These are phyloP conservation scores for Diddensiella transvaalensis DNA, from an alignment of 805 yeast species.

Conservation along the genomic window DNA sequence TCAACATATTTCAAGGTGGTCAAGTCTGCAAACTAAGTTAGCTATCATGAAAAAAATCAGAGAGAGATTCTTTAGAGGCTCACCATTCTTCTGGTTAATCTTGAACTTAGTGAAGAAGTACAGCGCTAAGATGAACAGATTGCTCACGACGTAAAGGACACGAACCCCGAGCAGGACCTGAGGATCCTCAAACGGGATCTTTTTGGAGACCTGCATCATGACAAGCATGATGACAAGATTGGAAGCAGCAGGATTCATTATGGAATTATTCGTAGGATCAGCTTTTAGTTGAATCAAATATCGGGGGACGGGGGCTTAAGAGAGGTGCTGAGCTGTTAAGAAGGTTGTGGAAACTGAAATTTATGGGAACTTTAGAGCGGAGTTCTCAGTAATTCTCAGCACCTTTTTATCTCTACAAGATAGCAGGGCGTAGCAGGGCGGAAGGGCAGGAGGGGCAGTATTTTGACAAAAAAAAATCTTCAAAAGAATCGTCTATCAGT, in stretches of 20 bases:
- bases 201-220: constrained; percentile 93
- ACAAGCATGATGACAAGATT: constrained; percentile 87
- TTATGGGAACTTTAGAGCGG: no score
- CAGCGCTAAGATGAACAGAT: constrained; percentile 57
- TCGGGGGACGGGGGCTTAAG: background rate
- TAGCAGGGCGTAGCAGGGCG: no score
- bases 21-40: constrained; percentile 41
- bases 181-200: constrained; percentile 85
- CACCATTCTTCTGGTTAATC: constrained; percentile 68
- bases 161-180: constrained; percentile 69
- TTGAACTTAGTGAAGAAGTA: constrained; percentile 61
- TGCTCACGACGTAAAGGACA: constrained; percentile 63
- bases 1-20: constrained; percentile 89
- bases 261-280: no score
- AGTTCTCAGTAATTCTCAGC: no score
- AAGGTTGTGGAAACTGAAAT: background rate
- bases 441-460: no score
- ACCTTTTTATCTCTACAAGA: no score
- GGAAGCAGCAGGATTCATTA: constrained; percentile 83
- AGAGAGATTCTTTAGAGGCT: constrained; percentile 8
- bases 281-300: no score
- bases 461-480: no score
- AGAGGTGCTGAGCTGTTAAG: background rate
- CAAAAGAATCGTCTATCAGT: no score
- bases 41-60: background rate